Evolutionary conservation across 2,329 filamentous ascomycete genomes (phyloP).

Genomic region (Ophiostoma sp.): DNA sequence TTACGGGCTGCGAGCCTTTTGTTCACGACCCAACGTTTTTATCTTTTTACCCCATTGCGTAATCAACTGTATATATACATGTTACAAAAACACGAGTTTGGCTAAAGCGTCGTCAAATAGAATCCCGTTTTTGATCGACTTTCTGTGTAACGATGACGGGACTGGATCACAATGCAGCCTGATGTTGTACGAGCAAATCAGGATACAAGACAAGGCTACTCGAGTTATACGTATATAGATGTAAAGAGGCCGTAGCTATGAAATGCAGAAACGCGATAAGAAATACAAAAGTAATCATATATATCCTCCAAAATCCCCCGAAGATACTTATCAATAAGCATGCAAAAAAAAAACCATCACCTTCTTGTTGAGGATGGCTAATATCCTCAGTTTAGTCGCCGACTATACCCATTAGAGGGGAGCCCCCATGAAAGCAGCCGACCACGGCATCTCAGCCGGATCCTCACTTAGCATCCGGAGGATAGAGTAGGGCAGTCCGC

Average conservation of each 20-base stretch:
- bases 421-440: not conserved
- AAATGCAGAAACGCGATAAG: not conserved
- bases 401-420: not conserved
- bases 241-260: not conserved
- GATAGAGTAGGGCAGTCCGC: not conserved
- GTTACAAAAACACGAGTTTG: not conserved
- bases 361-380: not conserved
- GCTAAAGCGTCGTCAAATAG: not conserved
- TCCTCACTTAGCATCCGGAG: not conserved
- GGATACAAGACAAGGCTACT: not conserved
- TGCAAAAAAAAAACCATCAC: not conserved
- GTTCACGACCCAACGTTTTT: no score
- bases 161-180: not conserved
- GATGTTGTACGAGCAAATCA: constrained; percentile 7
- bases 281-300: not conserved
- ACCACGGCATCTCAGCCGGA: not conserved
- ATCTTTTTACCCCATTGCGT: not conserved
- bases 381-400: not conserved
- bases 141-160: not conserved
- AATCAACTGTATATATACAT: not conserved
- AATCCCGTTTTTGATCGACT: not conserved
- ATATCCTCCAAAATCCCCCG: not conserved
- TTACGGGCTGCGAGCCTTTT: not conserved
- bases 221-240: not conserved
- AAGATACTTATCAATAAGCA: not conserved